phyloP scores from a whole-genome alignment of 1,284 basidiomycete species.

The Hemileia vastatrix region DNA sequence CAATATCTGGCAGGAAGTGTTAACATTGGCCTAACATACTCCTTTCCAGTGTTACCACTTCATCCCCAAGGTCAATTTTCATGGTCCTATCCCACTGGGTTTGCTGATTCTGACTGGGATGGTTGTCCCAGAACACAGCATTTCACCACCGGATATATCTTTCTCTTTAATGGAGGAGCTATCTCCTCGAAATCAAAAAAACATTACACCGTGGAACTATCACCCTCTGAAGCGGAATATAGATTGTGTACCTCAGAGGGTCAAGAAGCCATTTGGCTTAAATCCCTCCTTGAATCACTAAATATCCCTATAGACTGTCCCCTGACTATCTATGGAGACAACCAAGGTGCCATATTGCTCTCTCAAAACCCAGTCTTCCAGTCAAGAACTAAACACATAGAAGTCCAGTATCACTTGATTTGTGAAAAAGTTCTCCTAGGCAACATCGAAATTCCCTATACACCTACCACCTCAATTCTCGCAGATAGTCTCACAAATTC shows the following conservation, averaged over 20 bases:
- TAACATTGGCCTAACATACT: constrained; percentile 14
- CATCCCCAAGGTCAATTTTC: too few relatives aligned
- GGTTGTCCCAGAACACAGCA: constrained; percentile 34
- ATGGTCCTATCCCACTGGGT: constrained; percentile 44
- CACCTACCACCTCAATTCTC: too few relatives aligned
- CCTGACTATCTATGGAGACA: constrained; percentile 31
- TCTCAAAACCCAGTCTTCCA: constrained; percentile 29
- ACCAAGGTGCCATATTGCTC: constrained; percentile 32
- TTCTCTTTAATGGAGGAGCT: constrained; percentile 36
- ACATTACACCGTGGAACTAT: constrained; percentile 45
- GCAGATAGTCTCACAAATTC: too few relatives aligned
- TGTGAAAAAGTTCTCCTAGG: too few relatives aligned
- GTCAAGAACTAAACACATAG: too few relatives aligned
- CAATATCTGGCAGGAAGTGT: constrained; percentile 15
- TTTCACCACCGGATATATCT: constrained; percentile 47
- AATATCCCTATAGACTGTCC: constrained; percentile 23
- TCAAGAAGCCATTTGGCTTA: constrained; percentile 47
- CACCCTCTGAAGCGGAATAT: constrained; percentile 48
- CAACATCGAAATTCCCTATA: too few relatives aligned
- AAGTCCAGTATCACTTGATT: constrained; percentile 40
- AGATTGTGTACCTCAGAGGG: constrained; percentile 50
- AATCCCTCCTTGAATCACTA: constrained; percentile 33
- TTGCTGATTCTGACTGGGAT: constrained; percentile 48
- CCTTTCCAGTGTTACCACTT: too few relatives aligned
- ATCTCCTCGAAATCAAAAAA: constrained; percentile 47